Conservation (phyloP, 495 filamentous ascomycete species). For the Annulohypoxylon stygium region DNA sequence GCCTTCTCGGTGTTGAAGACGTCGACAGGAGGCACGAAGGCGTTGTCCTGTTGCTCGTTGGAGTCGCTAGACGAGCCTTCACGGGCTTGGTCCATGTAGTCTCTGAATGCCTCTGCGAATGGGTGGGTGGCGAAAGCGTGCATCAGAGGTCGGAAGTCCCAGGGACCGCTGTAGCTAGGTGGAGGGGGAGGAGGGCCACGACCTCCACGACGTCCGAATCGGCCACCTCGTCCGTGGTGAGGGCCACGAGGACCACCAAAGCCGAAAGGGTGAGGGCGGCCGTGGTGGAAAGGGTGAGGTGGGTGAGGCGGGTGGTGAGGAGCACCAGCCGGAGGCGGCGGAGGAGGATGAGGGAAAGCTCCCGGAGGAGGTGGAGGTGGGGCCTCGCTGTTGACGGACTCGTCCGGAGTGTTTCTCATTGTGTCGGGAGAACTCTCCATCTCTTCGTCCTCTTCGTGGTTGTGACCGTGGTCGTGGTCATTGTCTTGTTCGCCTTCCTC, state of each 20-base stretch:
- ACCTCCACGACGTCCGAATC: conserved; percentile 31
- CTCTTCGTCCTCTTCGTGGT: conserved; percentile 25
- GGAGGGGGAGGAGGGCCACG: conserved; percentile 29
- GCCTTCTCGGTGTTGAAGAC: conserved; percentile 75
- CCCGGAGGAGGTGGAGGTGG: conserved; percentile 29
- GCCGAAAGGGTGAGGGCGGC: conserved; percentile 38
- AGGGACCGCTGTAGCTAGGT: conserved; percentile 42
- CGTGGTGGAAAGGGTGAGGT: conserved; percentile 23
- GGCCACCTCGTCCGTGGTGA: conserved; percentile 47
- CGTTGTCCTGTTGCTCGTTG: conserved; percentile 53
- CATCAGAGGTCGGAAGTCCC: conserved; percentile 59
- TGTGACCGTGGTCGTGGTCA: not conserved
- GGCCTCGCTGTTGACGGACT: conserved; percentile 26
- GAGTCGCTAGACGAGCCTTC: conserved; percentile 40
- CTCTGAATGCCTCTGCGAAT: conserved; percentile 57
- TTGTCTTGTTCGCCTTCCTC: conserved; percentile 6
- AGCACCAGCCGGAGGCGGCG: conserved; percentile 28
- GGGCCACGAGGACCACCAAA: not conserved
- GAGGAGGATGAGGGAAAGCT: conserved; percentile 33
- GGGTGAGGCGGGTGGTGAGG: conserved; percentile 28
- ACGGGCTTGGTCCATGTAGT: conserved; percentile 53
- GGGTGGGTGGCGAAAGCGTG: conserved; percentile 56
- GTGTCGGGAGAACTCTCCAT: conserved; percentile 40
- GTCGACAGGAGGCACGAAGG: conserved; percentile 76
- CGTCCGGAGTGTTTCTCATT: conserved; percentile 42